Evolutionary conservation across 2,329 filamentous ascomycete species (phyloP), one percentile per base, ranked within the genome.

Genomic region (Fonsecaea monophora): DNA sequence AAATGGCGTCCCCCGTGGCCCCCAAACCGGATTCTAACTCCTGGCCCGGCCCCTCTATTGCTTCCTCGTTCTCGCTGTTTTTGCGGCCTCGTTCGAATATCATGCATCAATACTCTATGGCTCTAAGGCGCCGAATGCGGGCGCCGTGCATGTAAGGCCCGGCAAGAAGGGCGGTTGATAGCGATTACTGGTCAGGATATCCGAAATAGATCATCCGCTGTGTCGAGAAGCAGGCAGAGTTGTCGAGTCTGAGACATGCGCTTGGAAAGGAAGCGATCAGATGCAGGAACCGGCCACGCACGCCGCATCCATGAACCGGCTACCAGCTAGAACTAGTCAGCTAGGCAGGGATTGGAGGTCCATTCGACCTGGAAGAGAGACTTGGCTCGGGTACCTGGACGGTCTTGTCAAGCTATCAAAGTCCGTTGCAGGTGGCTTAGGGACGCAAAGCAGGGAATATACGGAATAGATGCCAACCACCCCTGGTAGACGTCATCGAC

Each of bases 191-290:
- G 37, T 57, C 60, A 55, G 34, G 50, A 55, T 42, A 56, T 34
- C 56, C 63, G 66, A 62, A 60, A 68, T 65, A 35, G 58, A 62
- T 68, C 62, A 60, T 45, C 55, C 62, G 34, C 12, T 59, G 59
- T 60, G 60, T 66, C 57, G 56, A 64, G 64, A 59, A 32, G 30
- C 30, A 32, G 30, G 30, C 67, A 66, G 67, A 64, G 59, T 59
- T 64, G 40, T 64, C 60, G 57, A 64, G 57, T 66, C 63, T 62
- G 60, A 68, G 67, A 68, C 67, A 68, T 68, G 63, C 60, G 67
- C 60, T 62, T 21, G 53, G 60, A 66, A 62, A 55, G 64, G 63
- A 64, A 57, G 61, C 57, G 64, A 68, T 68, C 67, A 55, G 50
- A 66, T 64, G 64, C 67, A 68, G 60, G 64, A 63, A 61, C 63